A percentile compares a stretch with the other conserved stretches of the same genome.
Conservation (phyloP, 148 eudicot genomes). For the Rhododendron mucronatum region DNA sequence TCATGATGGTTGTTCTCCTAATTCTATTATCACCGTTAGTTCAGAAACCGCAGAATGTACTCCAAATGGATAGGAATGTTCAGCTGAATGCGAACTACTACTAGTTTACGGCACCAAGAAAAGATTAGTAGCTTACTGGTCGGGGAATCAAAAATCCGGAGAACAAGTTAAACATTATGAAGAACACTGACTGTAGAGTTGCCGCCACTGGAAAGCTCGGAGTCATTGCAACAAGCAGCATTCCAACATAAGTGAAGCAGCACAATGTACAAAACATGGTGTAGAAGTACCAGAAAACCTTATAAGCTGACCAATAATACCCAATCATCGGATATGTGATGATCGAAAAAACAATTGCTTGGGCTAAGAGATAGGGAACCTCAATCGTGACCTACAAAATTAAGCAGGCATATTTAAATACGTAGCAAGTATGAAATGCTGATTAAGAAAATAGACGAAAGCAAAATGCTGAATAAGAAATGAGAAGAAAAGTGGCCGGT, state of each 20-base stretch:
- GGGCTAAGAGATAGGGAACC: background rate
- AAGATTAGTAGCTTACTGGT: background rate
- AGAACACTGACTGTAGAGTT: background rate
- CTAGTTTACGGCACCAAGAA: background rate
- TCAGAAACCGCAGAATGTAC: background rate
- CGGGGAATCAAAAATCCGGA: background rate
- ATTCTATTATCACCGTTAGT: background rate
- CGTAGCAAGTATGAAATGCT: background rate
- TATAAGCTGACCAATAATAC: constrained; percentile 26
- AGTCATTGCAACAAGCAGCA: background rate
- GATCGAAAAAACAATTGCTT: background rate
- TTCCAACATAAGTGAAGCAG: constrained; percentile 46
- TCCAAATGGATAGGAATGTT: background rate
- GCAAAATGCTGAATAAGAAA: background rate
- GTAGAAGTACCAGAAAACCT: constrained; percentile 63
- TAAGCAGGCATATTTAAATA: background rate
- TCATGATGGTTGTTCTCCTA: background rate
- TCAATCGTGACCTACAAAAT: background rate
- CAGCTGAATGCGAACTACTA: background rate
- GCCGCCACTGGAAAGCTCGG: background rate
- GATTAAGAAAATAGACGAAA: background rate
- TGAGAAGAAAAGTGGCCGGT: background rate
- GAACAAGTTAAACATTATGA: background rate
- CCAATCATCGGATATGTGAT: background rate
- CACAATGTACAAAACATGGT: constrained; percentile 54